Conservation (phyloP, 2,329 filamentous ascomycete species). For the Aspergillus eucalypticola region DNA sequence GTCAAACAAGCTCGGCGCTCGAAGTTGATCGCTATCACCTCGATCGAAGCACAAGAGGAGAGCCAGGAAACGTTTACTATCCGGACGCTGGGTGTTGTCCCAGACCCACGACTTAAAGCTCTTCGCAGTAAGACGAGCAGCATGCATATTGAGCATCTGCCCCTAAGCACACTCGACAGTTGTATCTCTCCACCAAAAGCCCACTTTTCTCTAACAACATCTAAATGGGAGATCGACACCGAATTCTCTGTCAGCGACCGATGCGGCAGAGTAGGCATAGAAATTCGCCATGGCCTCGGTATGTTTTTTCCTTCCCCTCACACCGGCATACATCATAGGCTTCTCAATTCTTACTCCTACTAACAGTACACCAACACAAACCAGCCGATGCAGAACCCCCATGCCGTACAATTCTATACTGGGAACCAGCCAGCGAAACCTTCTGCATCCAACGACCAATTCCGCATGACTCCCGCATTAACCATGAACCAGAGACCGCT, state of each 20-base stretch:
- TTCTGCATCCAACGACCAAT: conserved; percentile 43
- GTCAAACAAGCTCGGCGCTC: conserved; percentile 43
- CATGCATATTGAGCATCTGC: neutral
- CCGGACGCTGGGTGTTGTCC: conserved; percentile 46
- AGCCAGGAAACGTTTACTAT: conserved; percentile 38
- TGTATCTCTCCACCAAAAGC: neutral
- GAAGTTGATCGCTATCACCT: conserved; percentile 43
- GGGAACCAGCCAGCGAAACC: conserved; percentile 41
- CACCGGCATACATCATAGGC: conserved; percentile 2
- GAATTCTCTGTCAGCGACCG: conserved; percentile 27
- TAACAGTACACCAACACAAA: neutral
- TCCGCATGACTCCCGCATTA: conserved; percentile 31
- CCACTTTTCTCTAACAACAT: conserved; percentile 16
- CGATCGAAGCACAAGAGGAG: conserved; percentile 36
- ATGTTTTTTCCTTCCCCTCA: neutral
- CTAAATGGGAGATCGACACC: conserved; percentile 29
- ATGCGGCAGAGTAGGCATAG: conserved; percentile 32
- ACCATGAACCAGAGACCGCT: conserved; percentile 38
- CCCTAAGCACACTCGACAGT: neutral
- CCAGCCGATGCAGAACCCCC: conserved; percentile 22
- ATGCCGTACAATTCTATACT: conserved; percentile 42
- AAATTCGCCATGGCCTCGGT: conserved; percentile 29
- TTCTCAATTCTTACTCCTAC: neutral
- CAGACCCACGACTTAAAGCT: conserved; percentile 27
- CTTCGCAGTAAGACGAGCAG: conserved; percentile 30